phyloP scores from a whole-genome alignment of 805 yeast genomes.

The Torulaspora microellipsoides region DNA sequence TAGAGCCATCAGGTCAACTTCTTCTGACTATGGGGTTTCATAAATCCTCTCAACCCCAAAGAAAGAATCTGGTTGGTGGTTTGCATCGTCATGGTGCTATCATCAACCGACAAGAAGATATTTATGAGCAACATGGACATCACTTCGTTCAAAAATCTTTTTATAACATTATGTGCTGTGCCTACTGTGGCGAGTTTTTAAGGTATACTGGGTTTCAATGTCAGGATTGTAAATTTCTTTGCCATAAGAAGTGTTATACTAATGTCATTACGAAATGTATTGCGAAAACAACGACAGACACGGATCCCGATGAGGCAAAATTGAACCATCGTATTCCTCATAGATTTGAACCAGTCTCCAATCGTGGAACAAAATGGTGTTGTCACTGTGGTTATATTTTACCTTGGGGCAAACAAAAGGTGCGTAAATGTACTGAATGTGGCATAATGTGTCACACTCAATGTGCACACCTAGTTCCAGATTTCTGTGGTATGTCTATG shows the following conservation, averaged over 20 bases:
- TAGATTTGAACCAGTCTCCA: constrained; percentile 85
- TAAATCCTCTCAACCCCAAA: constrained; percentile 52
- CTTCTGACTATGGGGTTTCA: constrained; percentile 73
- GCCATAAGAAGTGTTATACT: constrained; percentile 76
- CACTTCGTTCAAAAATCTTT: constrained; percentile 93
- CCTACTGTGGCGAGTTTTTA: constrained; percentile 92
- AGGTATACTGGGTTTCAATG: constrained; percentile 84
- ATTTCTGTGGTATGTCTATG: constrained; percentile 98
- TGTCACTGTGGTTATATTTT: constrained; percentile 97
- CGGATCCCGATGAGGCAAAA: constrained; percentile 68
- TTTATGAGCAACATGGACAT: constrained; percentile 94
- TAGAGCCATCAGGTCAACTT: constrained; percentile 94
- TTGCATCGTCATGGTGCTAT: constrained; percentile 97
- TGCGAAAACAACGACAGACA: constrained; percentile 65
- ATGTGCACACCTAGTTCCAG: constrained; percentile 94
- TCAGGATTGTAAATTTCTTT: constrained; percentile 75
- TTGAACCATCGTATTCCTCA: constrained; percentile 96
- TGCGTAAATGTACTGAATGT: constrained; percentile 89
- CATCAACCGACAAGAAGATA: constrained; percentile 81
- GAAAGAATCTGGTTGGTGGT: constrained; percentile 49
- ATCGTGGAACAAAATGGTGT: constrained; percentile 98
- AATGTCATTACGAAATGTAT: constrained; percentile 82
- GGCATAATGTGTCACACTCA: constrained; percentile 91
- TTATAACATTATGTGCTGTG: constrained; percentile 95
- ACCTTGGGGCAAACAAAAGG: constrained; percentile 92